Conservation (phyloP, 805 yeast species). For the Saturnispora sekii region DNA sequence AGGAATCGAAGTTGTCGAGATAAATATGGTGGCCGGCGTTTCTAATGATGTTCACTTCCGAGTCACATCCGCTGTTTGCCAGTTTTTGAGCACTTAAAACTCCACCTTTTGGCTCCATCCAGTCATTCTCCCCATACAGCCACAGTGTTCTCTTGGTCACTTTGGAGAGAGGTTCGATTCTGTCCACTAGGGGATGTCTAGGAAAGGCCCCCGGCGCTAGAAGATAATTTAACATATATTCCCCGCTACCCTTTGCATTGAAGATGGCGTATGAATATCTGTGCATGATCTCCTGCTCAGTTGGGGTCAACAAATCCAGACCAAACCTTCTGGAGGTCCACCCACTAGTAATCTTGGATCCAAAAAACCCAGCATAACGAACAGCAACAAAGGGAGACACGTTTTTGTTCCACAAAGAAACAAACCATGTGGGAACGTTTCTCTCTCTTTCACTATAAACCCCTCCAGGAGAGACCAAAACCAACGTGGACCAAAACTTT, state of each 20-base stretch:
- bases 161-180: conserved; percentile 32
- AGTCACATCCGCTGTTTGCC: conserved; percentile 18
- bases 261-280: conserved; percentile 76
- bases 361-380: conserved; percentile 68
- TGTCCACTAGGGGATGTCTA: conserved; percentile 53
- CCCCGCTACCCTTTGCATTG: conserved; percentile 85
- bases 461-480: conserved; percentile 91
- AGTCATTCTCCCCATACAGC: conserved; percentile 75
- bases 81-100: conserved; percentile 29
- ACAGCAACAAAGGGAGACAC: conserved; percentile 80
- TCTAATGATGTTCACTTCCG: conserved; percentile 28
- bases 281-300: conserved; percentile 45
- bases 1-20: conserved; percentile 49
- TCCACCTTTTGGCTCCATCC: conserved; percentile 52
- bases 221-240: conserved; percentile 75
- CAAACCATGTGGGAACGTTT: conserved; percentile 67
- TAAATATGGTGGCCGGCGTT: conserved; percentile 75
- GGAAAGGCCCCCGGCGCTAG: conserved; percentile 91
- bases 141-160: conserved; percentile 39
- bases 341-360: conserved; percentile 77
- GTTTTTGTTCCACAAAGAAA: conserved; percentile 64
- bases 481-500: conserved; percentile 32
- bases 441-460: conserved; percentile 34
- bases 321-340: conserved; percentile 85
- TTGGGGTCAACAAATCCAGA: conserved; percentile 18